Conservation (phyloP, 305 asterid species). For the Fraxinus angustifolia region DNA sequence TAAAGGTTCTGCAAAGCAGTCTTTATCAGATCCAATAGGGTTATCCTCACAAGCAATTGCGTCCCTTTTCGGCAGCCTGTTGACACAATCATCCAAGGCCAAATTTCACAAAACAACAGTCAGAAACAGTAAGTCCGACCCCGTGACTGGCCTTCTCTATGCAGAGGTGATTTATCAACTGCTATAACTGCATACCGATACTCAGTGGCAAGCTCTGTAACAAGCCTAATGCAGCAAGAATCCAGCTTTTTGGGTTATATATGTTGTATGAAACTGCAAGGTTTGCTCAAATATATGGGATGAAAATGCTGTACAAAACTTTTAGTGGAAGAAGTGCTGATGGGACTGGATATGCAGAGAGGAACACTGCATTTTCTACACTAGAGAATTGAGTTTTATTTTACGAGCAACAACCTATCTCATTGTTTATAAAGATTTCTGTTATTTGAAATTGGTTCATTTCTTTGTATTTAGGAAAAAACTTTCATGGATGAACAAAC, state of each 20-base stretch:
- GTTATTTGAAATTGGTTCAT: neutral
- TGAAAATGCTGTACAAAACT: slow-evolving; percentile 60
- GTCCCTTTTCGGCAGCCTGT: neutral
- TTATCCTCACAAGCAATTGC: slow-evolving; percentile 42
- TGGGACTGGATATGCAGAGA: slow-evolving; percentile 79
- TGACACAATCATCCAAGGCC: too few relatives aligned
- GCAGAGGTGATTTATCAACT: neutral
- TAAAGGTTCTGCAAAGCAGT: slow-evolving; percentile 82
- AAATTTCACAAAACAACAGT: too few relatives aligned
- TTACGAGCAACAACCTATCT: slow-evolving; percentile 34
- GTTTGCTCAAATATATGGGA: slow-evolving; percentile 74
- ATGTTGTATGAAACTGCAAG: slow-evolving; percentile 73
- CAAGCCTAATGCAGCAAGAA: slow-evolving; percentile 29
- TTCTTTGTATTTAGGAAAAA: neutral
- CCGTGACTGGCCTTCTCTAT: neutral
- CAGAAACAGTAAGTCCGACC: too few relatives aligned
- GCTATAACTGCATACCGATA: too few relatives aligned
- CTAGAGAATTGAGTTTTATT: slow-evolving; percentile 62
- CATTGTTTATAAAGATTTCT: too few relatives aligned
- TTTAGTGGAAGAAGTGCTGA: slow-evolving; percentile 62
- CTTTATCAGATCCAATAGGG: slow-evolving; percentile 75
- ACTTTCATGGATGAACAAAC: neutral
- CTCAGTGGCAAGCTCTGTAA: slow-evolving; percentile 70
- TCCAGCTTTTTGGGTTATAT: neutral
- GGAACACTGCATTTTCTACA: slow-evolving; percentile 58